phyloP scores from a whole-genome alignment of 2,329 filamentous ascomycete genomes.

The Coniella vitis region DNA sequence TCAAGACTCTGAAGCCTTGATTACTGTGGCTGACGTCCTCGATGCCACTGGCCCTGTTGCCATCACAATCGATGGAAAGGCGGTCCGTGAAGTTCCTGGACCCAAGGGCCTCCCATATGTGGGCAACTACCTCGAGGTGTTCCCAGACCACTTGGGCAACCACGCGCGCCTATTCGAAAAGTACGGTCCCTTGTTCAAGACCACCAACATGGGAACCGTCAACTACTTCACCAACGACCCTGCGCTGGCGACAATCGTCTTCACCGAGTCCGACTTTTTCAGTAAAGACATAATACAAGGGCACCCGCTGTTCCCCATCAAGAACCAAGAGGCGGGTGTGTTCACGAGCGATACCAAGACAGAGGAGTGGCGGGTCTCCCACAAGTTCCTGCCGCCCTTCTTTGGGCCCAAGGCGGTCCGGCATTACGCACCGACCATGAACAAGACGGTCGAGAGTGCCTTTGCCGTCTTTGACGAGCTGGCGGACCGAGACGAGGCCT shows the following conservation, averaged over 20 bases:
- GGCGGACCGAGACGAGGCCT: constrained; percentile 39
- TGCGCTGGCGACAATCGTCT: constrained; percentile 35
- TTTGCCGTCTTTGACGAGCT: constrained; percentile 46
- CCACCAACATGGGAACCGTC: constrained; percentile 42
- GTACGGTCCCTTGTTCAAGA: constrained; percentile 46
- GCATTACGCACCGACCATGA: constrained; percentile 55
- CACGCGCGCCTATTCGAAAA: constrained; percentile 46
- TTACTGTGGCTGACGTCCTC: constrained; percentile 29
- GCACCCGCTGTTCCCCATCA: constrained; percentile 39
- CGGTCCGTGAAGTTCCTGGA: constrained; percentile 43
- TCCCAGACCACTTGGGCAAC: constrained; percentile 51
- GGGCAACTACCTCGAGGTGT: constrained; percentile 49
- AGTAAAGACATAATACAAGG: constrained; percentile 45
- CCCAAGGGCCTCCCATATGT: constrained; percentile 41
- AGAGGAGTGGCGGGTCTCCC: constrained; percentile 41
- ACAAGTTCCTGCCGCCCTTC: constrained; percentile 57
- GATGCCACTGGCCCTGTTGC: constrained; percentile 28
- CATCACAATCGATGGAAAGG: constrained; percentile 42
- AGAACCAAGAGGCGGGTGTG: constrained; percentile 34
- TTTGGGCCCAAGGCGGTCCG: constrained; percentile 53
- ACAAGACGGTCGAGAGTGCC: constrained; percentile 42
- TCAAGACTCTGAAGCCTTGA: constrained; percentile 25
- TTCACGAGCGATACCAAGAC: constrained; percentile 46
- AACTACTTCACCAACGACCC: constrained; percentile 47
- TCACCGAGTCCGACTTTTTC: constrained; percentile 45